Evolutionary conservation across 352 stramenopile genomes (phyloP).

Genomic region (Globisporangium heterothallicum): DNA sequence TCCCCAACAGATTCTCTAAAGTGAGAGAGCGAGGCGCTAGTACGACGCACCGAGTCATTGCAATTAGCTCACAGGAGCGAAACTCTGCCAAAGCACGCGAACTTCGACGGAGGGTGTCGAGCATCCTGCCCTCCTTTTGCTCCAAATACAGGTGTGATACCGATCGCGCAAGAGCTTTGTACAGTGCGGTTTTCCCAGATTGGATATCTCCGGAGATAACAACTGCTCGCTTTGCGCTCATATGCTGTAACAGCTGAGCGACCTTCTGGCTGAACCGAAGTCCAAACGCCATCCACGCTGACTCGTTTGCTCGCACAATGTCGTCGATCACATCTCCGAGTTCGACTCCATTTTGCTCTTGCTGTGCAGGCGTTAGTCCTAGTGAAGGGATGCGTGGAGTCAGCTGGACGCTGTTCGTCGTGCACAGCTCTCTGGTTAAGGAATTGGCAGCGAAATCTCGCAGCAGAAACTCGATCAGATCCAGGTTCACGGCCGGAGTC

Average conservation of each 20-base stretch:
- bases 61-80: slow-evolving; percentile 1
- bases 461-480: slow-evolving; percentile 36
- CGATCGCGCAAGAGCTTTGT: slow-evolving; percentile 27
- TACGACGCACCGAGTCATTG: slow-evolving; percentile 21
- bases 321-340: slow-evolving; percentile 31
- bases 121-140: not conserved
- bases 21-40: slow-evolving; percentile 37
- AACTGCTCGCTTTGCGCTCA: slow-evolving; percentile 22
- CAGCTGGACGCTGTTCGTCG: slow-evolving; percentile 17
- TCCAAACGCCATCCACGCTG: slow-evolving; percentile 26
- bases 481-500: slow-evolving; percentile 16
- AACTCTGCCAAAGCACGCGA: not conserved
- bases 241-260: slow-evolving; percentile 36
- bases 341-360: not conserved
- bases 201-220: slow-evolving; percentile 38
- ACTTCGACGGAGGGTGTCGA: not conserved
- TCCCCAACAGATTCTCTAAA: slow-evolving; percentile 26
- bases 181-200: slow-evolving; percentile 53
- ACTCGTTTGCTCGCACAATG: slow-evolving; percentile 16
- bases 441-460: slow-evolving; percentile 30
- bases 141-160: slow-evolving; percentile 12
- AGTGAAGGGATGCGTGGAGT: not conserved
- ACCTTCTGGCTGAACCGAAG: slow-evolving; percentile 31
- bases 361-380: not conserved
- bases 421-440: slow-evolving; percentile 17